Base-by-base conservation (phyloP, 371 early-diverging fungal genomes). In the Mucor velutinosus region DNA sequence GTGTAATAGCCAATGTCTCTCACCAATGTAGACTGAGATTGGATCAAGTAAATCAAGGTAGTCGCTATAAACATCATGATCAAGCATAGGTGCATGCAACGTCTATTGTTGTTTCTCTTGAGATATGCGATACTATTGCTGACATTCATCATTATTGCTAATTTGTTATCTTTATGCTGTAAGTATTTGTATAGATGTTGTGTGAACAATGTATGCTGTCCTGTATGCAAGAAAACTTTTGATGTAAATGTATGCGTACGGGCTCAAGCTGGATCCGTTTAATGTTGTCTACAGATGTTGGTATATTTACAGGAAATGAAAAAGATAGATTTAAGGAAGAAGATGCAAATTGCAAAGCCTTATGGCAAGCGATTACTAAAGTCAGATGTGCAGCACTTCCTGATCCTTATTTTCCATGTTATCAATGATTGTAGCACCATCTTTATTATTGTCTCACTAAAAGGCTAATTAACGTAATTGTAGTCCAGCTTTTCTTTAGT, bases 1-100 rank as follows among this genome's bases (percentile, higher is more conserved):
- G 72, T 62, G 35, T 74, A 72, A 29, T 80, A 80, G 1, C 76
- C 74, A 15, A 80, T 5, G 27, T 77, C 77, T 3, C 67, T 64
- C 0, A 73, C 29, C 10, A 74, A 11, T n/a, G 67, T 67, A 19
- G 67, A 55, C 21, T 41, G 67, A 4, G 60, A 27, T 10, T 41
- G 10, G 21, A 67, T 19, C 10, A 64, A 41, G 30, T 43, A 64
- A 17, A 64, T 17, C 30, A 56, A 19, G 39, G 57, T 56, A 29
- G 32, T 41, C 4, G 39, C 12, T 15, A 41, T 25, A 11, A 64
- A n/a, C 15, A 17, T 27, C 27, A 60, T 4, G 14, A 60, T 39
- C 17, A 60, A 21, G n/a, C 41, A 23, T 11, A 60, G 35, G 3
- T 23, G 60, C 23, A 60, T 41, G 10, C 27, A 39, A 11, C 60